Evolutionary conservation across 129 eudicot species (phyloP).

Genomic region (Tagetes patula): DNA sequence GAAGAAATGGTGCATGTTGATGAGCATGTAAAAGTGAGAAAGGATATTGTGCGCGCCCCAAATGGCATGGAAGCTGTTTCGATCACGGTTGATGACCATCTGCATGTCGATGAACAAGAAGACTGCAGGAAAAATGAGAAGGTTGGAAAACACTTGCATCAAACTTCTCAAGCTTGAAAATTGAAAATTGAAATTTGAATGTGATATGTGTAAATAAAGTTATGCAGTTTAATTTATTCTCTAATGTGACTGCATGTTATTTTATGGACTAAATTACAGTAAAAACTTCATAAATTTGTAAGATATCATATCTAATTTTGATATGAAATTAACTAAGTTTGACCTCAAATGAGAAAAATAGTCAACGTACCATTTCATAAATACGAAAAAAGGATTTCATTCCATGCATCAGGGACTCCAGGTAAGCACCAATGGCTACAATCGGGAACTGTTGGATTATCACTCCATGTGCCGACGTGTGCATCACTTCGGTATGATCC

Average conservation of each 20-base stretch:
- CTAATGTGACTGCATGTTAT: conserved; percentile 14
- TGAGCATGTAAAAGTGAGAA: conserved; percentile 49
- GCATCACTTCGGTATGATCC: conserved; percentile 85
- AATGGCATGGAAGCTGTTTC: conserved; percentile 51
- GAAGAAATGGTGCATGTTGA: conserved; percentile 44
- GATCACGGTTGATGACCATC: conserved; percentile 61
- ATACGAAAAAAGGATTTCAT: conserved; percentile 68
- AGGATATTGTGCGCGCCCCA: conserved; percentile 50
- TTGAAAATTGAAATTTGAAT: conserved; percentile 10
- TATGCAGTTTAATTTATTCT: conserved; percentile 15
- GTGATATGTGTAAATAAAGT: conserved; percentile 7
- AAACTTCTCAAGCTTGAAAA: conserved; percentile 24
- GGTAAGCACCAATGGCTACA: conserved; percentile 99
- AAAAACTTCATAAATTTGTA: conserved; percentile 1
- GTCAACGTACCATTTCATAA: conserved; percentile 15
- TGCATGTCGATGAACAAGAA: conserved; percentile 49
- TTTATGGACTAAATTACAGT: background rate
- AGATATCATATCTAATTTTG: conserved; percentile 19
- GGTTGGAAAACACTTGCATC: conserved; percentile 30
- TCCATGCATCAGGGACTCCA: conserved; percentile 95
- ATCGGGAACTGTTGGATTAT: conserved; percentile 78
- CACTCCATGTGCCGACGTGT: conserved; percentile 96
- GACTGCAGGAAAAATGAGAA: conserved; percentile 46
- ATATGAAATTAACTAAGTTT: background rate
- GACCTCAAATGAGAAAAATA: background rate